These are phyloP conservation scores for Claviceps pusilla DNA, from an alignment of 2,329 filamentous ascomycete genomes.

Conservation along the genomic window DNA sequence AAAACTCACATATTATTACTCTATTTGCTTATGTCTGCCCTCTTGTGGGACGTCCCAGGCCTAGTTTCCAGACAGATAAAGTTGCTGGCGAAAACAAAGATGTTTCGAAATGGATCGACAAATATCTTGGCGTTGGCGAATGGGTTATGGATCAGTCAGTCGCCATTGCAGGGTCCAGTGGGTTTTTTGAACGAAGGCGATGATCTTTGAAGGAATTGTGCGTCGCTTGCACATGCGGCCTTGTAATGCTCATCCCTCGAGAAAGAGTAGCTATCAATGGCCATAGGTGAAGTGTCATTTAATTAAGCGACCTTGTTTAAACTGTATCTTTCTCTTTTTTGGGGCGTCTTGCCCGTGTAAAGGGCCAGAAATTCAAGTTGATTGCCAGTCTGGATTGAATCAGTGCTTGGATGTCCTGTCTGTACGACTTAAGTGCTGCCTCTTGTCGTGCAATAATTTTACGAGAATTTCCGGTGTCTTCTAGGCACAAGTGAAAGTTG, in stretches of 20 bases:
- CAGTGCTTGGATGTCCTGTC: not conserved
- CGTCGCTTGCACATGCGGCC: not conserved
- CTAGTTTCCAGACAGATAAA: slow-evolving; percentile 77
- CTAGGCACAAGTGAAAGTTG: not conserved
- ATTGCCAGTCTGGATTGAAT: not conserved
- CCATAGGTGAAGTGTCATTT: not conserved
- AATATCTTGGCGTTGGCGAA: slow-evolving; percentile 87
- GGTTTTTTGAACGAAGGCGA: slow-evolving; percentile 82
- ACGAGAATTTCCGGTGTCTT: not conserved
- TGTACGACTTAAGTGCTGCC: not conserved
- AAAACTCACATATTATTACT: not conserved
- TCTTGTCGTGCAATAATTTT: not conserved
- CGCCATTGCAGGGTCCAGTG: slow-evolving; percentile 72
- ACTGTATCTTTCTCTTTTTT: not conserved
- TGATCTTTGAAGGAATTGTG: slow-evolving; percentile 23
- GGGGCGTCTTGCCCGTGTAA: not conserved
- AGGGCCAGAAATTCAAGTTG: not conserved
- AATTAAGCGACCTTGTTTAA: not conserved
- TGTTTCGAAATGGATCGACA: slow-evolving; percentile 76
- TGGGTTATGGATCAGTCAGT: slow-evolving; percentile 98
- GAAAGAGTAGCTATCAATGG: not conserved
- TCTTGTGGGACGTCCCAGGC: slow-evolving; percentile 29
- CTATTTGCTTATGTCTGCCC: slow-evolving; percentile 13
- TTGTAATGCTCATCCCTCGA: not conserved
- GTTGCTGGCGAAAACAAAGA: slow-evolving; percentile 68